phyloP scores from a whole-genome alignment of 2,329 filamentous ascomycete species.

The Colletotrichum sojae region DNA sequence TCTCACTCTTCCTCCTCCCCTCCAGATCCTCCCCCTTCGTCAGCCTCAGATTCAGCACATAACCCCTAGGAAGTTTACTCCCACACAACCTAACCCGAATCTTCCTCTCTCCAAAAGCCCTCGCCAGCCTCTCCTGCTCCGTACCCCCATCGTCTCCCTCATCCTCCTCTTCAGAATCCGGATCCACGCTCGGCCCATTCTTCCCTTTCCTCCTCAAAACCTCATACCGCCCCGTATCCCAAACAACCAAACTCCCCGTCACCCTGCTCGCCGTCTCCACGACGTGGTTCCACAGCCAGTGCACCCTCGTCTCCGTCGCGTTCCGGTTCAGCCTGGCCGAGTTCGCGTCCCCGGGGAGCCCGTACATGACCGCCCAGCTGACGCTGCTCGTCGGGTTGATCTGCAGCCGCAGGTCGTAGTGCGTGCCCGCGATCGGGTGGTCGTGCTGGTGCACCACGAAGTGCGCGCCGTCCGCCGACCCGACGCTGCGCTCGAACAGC shows the following conservation, averaged over 20 bases:
- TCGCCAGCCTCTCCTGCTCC: constrained; percentile 63
- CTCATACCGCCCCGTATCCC: constrained; percentile 73
- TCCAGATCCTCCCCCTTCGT: constrained; percentile 58
- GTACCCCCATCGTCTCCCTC: constrained; percentile 45
- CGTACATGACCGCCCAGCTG: constrained; percentile 77
- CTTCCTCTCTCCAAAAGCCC: constrained; percentile 68
- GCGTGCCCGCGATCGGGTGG: constrained; percentile 76
- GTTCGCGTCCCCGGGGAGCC: constrained; percentile 71
- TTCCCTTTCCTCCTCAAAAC: constrained; percentile 61
- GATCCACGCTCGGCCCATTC: constrained; percentile 48
- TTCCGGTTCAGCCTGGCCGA: constrained; percentile 68
- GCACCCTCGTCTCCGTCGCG: constrained; percentile 73
- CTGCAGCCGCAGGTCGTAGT: constrained; percentile 80
- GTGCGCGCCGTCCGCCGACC: constrained; percentile 59
- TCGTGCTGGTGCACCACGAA: constrained; percentile 83
- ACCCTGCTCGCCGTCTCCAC: constrained; percentile 68
- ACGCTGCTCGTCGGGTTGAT: constrained; percentile 77
- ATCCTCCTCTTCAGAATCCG: constrained; percentile 48
- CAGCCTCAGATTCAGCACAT: constrained; percentile 69
- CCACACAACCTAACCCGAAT: constrained; percentile 70
- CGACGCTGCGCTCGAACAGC: constrained; percentile 54
- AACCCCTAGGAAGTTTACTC: constrained; percentile 64
- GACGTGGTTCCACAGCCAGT: constrained; percentile 74
- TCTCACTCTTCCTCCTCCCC: constrained; percentile 45
- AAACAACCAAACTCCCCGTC: constrained; percentile 73